Percentiles rank a stretch among this genome's conserved stretches.
Conservation (phyloP, 148 eudicot genomes). For the Agrostemma githago region DNA sequence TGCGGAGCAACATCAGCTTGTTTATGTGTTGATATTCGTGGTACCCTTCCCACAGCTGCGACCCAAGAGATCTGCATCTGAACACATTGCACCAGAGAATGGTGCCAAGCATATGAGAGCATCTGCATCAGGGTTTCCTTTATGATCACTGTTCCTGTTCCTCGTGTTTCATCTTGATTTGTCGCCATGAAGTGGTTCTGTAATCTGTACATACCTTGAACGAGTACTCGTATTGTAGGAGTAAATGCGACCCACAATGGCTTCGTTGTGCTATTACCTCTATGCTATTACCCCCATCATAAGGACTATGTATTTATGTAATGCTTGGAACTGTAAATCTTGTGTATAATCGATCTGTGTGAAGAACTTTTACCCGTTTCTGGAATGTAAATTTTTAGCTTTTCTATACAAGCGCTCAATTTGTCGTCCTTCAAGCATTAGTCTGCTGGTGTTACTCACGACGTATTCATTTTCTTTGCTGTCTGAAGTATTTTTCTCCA, state of each 20-base stretch:
- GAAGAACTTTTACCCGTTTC: background rate
- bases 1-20: background rate
- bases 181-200: slow-evolving; percentile 6
- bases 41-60: slow-evolving; percentile 36
- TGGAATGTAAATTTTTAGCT: background rate
- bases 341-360: slow-evolving; percentile 19
- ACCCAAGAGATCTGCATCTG: slow-evolving; percentile 62
- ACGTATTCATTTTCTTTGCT: background rate
- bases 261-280: background rate
- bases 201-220: slow-evolving; percentile 21
- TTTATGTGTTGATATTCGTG: background rate
- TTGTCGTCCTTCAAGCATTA: background rate
- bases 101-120: slow-evolving; percentile 59
- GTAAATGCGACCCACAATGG: background rate
- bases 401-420: background rate
- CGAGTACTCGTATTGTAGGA: background rate
- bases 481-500: background rate
- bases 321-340: slow-evolving; percentile 18
- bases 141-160: slow-evolving; percentile 14
- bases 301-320: background rate
- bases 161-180: background rate
- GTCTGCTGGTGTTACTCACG: background rate
- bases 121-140: slow-evolving; percentile 39
- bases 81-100: slow-evolving; percentile 46
- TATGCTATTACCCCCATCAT: background rate